phyloP scores from a whole-genome alignment of 1,139 yeast genomes.

The Geotrichum europaeum region DNA sequence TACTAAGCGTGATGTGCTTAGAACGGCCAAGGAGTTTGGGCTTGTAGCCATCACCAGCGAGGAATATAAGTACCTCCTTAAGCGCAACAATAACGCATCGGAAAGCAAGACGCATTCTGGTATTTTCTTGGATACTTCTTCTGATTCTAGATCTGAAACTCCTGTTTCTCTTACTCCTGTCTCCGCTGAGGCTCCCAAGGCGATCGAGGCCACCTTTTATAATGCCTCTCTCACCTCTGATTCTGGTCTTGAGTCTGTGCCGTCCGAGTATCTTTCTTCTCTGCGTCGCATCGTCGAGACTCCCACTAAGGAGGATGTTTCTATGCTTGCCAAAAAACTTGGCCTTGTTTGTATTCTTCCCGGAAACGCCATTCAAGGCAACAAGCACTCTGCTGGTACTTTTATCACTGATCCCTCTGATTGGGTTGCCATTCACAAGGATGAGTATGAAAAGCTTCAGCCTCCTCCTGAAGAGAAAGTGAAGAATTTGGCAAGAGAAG shows the following conservation, averaged over 20 bases:
- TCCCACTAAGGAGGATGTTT: conserved; percentile 33
- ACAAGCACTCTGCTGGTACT: not conserved
- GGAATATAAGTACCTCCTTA: conserved; percentile 33
- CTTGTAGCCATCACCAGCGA: conserved; percentile 36
- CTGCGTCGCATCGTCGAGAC: conserved; percentile 32
- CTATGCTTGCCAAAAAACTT: conserved; percentile 28
- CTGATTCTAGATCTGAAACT: conserved; percentile 10
- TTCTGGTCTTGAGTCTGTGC: conserved; percentile 30
- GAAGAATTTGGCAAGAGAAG: conserved; percentile 7
- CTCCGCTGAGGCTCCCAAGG: conserved; percentile 1
- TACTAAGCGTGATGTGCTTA: conserved; percentile 34
- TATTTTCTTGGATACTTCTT: not conserved
- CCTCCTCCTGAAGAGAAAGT: conserved; percentile 18
- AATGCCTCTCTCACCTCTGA: not conserved
- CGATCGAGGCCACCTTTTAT: not conserved
- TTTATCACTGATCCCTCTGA: conserved; percentile 24
- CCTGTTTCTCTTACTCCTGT: conserved; percentile 7
- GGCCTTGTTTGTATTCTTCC: conserved; percentile 22
- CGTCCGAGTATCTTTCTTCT: conserved; percentile 32
- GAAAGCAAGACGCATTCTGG: conserved; percentile 19
- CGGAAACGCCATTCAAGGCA: not conserved
- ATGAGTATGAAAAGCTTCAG: conserved; percentile 27
- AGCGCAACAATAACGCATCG: conserved; percentile 13
- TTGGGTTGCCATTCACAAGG: conserved; percentile 42
- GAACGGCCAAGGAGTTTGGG: conserved; percentile 38